Evolutionary conservation across 106 monocot genomes (phyloP), one percentile per base, ranked within the genome.

Genomic region (Dendrobium chrysotoxum): DNA sequence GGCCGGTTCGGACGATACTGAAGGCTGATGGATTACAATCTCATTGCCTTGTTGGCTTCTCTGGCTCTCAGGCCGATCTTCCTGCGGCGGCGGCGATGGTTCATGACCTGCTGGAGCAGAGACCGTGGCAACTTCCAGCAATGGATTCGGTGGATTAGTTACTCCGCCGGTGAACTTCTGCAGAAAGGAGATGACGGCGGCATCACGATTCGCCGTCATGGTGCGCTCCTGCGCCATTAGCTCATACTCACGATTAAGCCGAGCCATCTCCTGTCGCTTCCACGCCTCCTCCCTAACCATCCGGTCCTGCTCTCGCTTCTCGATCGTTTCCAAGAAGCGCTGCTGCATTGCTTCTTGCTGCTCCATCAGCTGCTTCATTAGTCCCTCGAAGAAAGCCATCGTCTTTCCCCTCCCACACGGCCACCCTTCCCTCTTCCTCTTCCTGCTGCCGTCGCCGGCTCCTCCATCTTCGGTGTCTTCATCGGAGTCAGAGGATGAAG

Each of bases 301-400:
- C 73, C 90, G 68, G 17, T 95, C 95, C 53, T 95, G 90, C 85
- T 95, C 95, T 7, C 90, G 61, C 85, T 84, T 95, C 85, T 95
- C 95, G 38, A 95, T 88, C 13, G 88, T 78, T 61, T 95, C 95
- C 80, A 95, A 35, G 78, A 95, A 92, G 77, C 84, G 78, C 80
- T 88, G 86, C 85, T 95, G 95, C 95, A 95, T 95, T 31, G 55
- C 82, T 78, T 92, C 92, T 82, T 95, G 95, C 81, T 90, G 79
- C 77, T 95, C 95, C 87, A 90, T 88, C 82, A 92, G 86, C 82
- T 90, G 86, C 81, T 85, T 92, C 90, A 90, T 92, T 81, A 95
- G 39, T 13, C 86, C 87, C 78, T 92, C 88, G 38, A 95, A 85
- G 86, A 88, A 90, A 0, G 85, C 78, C 90, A 92, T 88, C 82